phyloP scores from a whole-genome alignment of 495 filamentous ascomycete species.

The Aspergillus diversus region DNA sequence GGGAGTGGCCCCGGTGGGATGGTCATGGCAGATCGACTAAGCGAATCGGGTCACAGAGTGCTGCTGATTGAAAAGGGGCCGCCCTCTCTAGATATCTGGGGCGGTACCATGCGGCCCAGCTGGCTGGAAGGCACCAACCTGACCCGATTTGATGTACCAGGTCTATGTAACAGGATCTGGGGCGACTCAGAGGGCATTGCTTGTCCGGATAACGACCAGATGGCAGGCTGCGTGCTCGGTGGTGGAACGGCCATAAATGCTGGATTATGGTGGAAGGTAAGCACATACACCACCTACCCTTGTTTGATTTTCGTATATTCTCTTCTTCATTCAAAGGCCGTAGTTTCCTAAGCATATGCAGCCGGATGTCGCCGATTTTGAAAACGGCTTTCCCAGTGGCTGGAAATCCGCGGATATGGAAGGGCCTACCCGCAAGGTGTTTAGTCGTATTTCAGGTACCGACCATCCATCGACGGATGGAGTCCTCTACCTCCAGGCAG shows the following conservation, averaged over 20 bases:
- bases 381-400: conserved; percentile 71
- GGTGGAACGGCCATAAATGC: conserved; percentile 68
- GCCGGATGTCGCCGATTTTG: conserved; percentile 63
- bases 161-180: conserved; percentile 58
- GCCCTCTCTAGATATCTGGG: conserved; percentile 35
- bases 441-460: conserved; percentile 71
- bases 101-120: conserved; percentile 32
- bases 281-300: too few species aligned
- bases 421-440: conserved; percentile 60
- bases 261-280: conserved; percentile 41
- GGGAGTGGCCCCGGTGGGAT: conserved; percentile 42
- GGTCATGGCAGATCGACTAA: conserved; percentile 63
- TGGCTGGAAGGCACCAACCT: conserved; percentile 42
- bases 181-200: conserved; percentile 73
- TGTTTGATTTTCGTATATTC: too few species aligned
- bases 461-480: conserved; percentile 69
- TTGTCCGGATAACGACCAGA: conserved; percentile 26
- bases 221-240: conserved; percentile 26
- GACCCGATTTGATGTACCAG: conserved; percentile 80
- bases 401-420: conserved; percentile 70
- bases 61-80: conserved; percentile 45
- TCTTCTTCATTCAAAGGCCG: too few species aligned
- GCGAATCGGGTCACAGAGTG: conserved; percentile 56
- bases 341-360: too few species aligned
- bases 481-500: conserved; percentile 67